These are phyloP conservation scores for Cystofilobasidium ferigula DNA, from an alignment of 768 basidiomycete species.

Conservation along the genomic window DNA sequence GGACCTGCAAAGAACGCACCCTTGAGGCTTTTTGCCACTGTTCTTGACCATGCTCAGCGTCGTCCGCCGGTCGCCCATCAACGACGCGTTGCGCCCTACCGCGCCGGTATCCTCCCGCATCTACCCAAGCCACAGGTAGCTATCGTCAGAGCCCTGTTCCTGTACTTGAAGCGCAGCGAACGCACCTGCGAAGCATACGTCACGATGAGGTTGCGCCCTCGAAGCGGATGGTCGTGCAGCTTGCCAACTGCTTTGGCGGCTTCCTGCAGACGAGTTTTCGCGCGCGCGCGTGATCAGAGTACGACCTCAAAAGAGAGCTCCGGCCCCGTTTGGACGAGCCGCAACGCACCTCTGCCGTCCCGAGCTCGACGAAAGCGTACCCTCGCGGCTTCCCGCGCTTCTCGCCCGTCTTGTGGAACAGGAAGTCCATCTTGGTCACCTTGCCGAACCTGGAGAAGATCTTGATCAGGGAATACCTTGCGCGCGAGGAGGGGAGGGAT, in stretches of 20 bases:
- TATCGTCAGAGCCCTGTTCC: not conserved
- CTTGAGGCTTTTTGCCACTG: slow-evolving; percentile 38
- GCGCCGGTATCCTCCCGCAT: slow-evolving; percentile 27
- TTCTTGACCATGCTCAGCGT: slow-evolving; percentile 74
- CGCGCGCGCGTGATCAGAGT: too few relatives aligned
- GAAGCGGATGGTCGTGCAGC: slow-evolving; percentile 66
- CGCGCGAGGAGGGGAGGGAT: slow-evolving; percentile 1
- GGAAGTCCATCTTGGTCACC: slow-evolving; percentile 80
- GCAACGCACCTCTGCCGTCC: slow-evolving; percentile 63
- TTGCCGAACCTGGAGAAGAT: slow-evolving; percentile 86
- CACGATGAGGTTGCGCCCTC: slow-evolving; percentile 80
- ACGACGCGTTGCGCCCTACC: slow-evolving; percentile 29
- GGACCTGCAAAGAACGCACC: slow-evolving; percentile 39
- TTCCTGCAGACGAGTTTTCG: slow-evolving; percentile 52
- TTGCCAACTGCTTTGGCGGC: slow-evolving; percentile 62
- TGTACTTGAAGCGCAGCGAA: not conserved
- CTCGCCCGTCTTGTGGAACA: slow-evolving; percentile 86
- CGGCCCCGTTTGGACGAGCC: not conserved
- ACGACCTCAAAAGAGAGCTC: not conserved
- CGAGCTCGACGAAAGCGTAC: slow-evolving; percentile 87
- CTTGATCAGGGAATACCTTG: slow-evolving; percentile 75
- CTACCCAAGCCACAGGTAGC: not conserved
- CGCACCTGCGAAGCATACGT: slow-evolving; percentile 75
- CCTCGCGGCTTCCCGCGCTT: slow-evolving; percentile 86
- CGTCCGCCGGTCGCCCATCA: slow-evolving; percentile 49